A percentile compares a stretch with the other conserved stretches of the same genome.
phyloP scores from a whole-genome alignment of 2,329 filamentous ascomycete genomes.

The Aspergillus fumigatus region DNA sequence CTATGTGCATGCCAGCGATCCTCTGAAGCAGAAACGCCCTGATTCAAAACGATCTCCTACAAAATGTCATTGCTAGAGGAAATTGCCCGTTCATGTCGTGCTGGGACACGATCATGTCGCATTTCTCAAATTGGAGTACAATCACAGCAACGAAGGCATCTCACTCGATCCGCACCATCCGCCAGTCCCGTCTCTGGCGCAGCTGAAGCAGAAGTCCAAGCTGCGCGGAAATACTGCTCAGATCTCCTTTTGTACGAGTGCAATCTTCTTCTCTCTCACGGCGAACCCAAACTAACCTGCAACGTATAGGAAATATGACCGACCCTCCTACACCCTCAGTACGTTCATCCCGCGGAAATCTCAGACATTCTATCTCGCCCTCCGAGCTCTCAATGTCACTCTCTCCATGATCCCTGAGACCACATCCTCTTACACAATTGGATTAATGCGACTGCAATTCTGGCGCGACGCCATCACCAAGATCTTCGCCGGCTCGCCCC shows the following conservation, averaged over 20 bases:
- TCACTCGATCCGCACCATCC: slow-evolving; percentile 19
- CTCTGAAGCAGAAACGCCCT: background rate
- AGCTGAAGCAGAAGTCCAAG: slow-evolving; percentile 47
- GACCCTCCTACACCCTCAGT: slow-evolving; percentile 79
- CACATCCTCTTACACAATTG: slow-evolving; percentile 82
- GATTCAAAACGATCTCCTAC: background rate
- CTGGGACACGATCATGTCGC: slow-evolving; percentile 12
- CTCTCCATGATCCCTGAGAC: slow-evolving; percentile 84
- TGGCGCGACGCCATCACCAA: slow-evolving; percentile 82
- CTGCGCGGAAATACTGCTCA: slow-evolving; percentile 56
- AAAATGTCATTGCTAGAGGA: slow-evolving; percentile 21
- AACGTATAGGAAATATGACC: slow-evolving; percentile 70
- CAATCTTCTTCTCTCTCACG: background rate
- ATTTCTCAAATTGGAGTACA: slow-evolving; percentile 4
- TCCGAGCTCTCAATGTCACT: slow-evolving; percentile 90
- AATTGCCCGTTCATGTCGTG: slow-evolving; percentile 16
- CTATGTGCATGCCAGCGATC: background rate
- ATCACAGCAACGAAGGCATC: slow-evolving; percentile 18
- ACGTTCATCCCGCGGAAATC: slow-evolving; percentile 74
- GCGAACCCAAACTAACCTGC: background rate
- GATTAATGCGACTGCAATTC: slow-evolving; percentile 86
- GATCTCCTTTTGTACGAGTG: slow-evolving; percentile 49
- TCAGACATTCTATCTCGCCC: slow-evolving; percentile 79
- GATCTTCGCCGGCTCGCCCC: slow-evolving; percentile 71
- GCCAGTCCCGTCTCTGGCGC: slow-evolving; percentile 17